A percentile compares a stretch with the other conserved stretches of the same genome.
Conservation (phyloP, 2,329 filamentous ascomycete genomes). For the Aspergillus eucalypticola region DNA sequence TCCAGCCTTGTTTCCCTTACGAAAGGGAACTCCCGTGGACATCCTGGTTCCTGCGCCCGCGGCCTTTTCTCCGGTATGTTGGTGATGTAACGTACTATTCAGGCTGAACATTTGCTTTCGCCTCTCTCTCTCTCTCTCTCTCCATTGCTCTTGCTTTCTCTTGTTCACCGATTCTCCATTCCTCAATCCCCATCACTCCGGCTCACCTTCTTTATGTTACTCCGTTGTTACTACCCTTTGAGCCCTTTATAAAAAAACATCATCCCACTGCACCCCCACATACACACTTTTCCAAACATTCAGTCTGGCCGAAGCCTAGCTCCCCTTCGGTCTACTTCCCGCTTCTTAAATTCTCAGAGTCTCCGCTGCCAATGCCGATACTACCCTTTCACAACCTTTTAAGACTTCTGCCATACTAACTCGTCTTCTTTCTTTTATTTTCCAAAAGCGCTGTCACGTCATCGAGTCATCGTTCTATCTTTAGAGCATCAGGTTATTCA, state of each 20-base stretch:
- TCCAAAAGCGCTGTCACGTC: background rate
- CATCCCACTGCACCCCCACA: background rate
- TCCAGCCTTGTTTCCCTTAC: background rate
- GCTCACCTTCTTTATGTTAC: conserved; percentile 11
- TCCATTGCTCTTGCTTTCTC: background rate
- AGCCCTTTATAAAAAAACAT: background rate
- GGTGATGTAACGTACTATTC: background rate
- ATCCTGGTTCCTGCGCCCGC: conserved; percentile 1
- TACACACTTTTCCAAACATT: background rate
- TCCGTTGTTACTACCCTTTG: background rate
- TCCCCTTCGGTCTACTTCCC: background rate
- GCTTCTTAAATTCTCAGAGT: background rate
- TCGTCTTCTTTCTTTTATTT: background rate
- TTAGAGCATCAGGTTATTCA: conserved; percentile 7
- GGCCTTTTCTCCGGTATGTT: conserved; percentile 2
- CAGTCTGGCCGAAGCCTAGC: background rate
- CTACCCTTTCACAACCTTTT: background rate
- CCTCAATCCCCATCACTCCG: background rate
- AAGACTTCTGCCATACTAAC: background rate
- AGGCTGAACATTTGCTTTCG: background rate
- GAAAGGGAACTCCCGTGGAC: background rate
- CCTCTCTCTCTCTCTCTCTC: background rate
- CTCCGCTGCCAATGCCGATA: background rate
- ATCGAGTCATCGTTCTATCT: conserved; percentile 1
- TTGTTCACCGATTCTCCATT: background rate